phyloP scores from a whole-genome alignment of 2,329 filamentous ascomycete genomes.

The Apiospora kogelbergensis region DNA sequence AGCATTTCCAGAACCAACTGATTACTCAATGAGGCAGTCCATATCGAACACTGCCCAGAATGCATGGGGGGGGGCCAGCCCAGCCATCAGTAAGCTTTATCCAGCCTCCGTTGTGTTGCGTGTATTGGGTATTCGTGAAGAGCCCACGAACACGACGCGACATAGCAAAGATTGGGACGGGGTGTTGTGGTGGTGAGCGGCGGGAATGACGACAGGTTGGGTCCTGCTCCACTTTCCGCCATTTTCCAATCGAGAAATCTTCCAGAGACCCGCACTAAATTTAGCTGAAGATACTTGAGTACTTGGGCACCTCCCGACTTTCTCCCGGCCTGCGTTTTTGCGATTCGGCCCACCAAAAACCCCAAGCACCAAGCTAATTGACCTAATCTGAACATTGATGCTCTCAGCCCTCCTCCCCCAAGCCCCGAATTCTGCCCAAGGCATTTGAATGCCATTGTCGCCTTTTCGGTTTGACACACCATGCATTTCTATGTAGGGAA shows the following conservation, averaged over 20 bases:
- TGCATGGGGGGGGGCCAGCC: neutral
- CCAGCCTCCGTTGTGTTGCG: neutral
- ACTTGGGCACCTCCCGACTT: neutral
- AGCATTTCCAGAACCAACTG: neutral
- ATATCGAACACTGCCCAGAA: neutral
- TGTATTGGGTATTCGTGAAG: neutral
- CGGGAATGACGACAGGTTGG: neutral
- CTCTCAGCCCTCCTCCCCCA: neutral
- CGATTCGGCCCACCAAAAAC: neutral
- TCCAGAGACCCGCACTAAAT: neutral
- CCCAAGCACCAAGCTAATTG: neutral
- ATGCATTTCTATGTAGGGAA: neutral
- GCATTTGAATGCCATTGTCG: neutral
- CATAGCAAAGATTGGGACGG: neutral
- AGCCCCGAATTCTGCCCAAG: neutral
- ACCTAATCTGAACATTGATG: constrained; percentile 1
- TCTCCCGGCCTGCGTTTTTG: neutral
- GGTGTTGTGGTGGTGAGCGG: neutral
- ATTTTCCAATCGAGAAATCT: neutral
- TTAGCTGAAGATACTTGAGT: neutral
- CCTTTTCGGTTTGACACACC: neutral
- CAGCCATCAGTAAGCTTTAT: neutral
- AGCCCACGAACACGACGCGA: constrained; percentile 1
- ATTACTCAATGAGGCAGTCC: neutral
- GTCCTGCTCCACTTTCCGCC: neutral